Conservation (phyloP, 176 grass and related monocot genomes). For the Triticum monococcum region DNA sequence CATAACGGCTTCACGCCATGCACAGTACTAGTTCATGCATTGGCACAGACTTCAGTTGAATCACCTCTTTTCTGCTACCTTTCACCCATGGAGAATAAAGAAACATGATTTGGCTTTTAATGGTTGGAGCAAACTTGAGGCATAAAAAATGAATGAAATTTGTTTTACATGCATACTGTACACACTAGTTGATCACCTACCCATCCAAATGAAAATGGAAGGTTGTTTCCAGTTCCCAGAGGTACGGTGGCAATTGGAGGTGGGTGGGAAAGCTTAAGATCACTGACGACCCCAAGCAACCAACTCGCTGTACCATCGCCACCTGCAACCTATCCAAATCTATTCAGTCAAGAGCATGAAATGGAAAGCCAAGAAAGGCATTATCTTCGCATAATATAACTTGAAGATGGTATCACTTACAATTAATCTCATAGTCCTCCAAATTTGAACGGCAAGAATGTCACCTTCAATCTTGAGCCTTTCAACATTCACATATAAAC, state of each 20-base stretch:
- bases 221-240: constrained; percentile 96
- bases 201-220: constrained; percentile 96
- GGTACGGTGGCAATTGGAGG: constrained; percentile 87
- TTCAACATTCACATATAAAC: constrained; percentile 80
- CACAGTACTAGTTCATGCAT: not conserved
- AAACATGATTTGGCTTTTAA: not conserved
- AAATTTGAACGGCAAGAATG: constrained; percentile 59
- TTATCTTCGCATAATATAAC: constrained; percentile 9
- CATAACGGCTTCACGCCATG: not conserved
- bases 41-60: not conserved
- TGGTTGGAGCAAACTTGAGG: constrained; percentile 7
- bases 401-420: constrained; percentile 51
- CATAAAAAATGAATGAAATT: not conserved
- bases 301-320: constrained; percentile 97
- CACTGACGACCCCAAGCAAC: constrained; percentile 89
- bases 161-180: constrained; percentile 5
- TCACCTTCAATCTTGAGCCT: constrained; percentile 60
- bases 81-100: not conserved
- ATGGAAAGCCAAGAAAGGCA: constrained; percentile 1
- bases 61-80: not conserved
- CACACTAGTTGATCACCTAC: constrained; percentile 37
- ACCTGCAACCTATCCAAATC: constrained; percentile 77
- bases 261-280: constrained; percentile 73
- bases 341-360: constrained; percentile 23
- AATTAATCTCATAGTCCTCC: constrained; percentile 73